Base-by-base conservation (phyloP, 345 rosid species). In the Balakata baccata region DNA sequence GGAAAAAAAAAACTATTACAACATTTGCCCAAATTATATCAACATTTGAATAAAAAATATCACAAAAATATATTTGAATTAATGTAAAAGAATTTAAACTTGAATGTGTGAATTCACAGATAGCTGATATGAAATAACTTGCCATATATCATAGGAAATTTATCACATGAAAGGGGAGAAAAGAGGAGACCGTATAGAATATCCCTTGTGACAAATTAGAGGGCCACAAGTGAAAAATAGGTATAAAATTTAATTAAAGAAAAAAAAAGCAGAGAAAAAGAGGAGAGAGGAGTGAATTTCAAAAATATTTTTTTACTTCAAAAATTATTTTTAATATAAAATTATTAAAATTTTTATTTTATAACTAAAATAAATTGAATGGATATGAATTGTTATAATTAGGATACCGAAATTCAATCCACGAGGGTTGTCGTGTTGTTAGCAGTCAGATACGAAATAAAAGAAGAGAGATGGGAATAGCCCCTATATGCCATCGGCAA, bases 351-450 rank as follows among this genome's bases (percentile, higher is more conserved):
- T n/a, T n/a, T n/a, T n/a, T n/a, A n/a, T n/a, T n/a, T n/a, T n/a
- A n/a, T n/a, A n/a, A n/a, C n/a, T n/a, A n/a, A n/a, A n/a, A n/a
- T n/a, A n/a, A n/a, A n/a, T n/a, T n/a, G n/a, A n/a, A n/a, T n/a
- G n/a, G n/a, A n/a, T n/a, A n/a, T n/a, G n/a, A n/a, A n/a, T n/a
- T n/a, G n/a, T n/a, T n/a, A n/a, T n/a, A n/a, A n/a, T n/a, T n/a
- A n/a, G n/a, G n/a, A n/a, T n/a, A n/a, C n/a, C n/a, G n/a, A n/a
- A n/a, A n/a, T n/a, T n/a, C n/a, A n/a, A n/a, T n/a, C n/a, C n/a
- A n/a, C n/a, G n/a, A 72, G 62, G n/a, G 59, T 78, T 81, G 84
- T 76, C 74, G 6, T 38, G 54, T 72, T 47, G 77, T 56, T 37
- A 18, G 11, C 46, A 54, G 63, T 47, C 69, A 63, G 81, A 74